Evolutionary conservation across 306 rosid genomes (phyloP).

Genomic region (Ziziphus jujuba): DNA sequence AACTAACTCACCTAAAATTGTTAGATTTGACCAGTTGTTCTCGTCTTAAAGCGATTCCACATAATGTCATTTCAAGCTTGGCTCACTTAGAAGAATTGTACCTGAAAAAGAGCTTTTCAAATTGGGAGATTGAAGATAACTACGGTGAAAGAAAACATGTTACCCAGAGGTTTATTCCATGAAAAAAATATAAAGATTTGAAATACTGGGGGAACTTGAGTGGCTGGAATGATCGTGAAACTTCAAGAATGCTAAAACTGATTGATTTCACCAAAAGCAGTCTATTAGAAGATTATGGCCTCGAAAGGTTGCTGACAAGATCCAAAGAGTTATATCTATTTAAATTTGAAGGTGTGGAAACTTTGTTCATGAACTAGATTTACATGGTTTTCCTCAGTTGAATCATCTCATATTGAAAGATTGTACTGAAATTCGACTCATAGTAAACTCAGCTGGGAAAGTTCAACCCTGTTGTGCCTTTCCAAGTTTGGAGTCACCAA

Average conservation of each 20-base stretch:
- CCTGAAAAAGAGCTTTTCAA: rapidly evolving
- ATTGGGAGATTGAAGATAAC: not conserved
- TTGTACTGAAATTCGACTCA: not conserved
- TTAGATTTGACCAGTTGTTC: rapidly evolving
- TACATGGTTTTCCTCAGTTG: not conserved
- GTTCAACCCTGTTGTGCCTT: not conserved
- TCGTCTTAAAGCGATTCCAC: rapidly evolving
- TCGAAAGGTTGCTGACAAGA: not conserved
- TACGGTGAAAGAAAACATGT: too few relatives aligned
- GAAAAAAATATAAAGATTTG: not conserved
- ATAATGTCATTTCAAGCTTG: not conserved
- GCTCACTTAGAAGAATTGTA: not conserved
- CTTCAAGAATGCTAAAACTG: not conserved
- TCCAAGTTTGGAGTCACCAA: not conserved
- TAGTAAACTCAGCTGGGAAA: not conserved
- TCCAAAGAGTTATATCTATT: not conserved
- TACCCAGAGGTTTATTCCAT: not conserved
- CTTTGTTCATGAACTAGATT: not conserved
- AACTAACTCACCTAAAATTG: not conserved
- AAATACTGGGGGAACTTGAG: not conserved
- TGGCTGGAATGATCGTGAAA: not conserved
- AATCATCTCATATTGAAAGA: not conserved
- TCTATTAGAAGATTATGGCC: not conserved
- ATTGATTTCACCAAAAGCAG: not conserved
- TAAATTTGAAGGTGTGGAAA: not conserved